Base-by-base conservation (phyloP, 208 protist species). In the Naegleria lovaniensis region DNA sequence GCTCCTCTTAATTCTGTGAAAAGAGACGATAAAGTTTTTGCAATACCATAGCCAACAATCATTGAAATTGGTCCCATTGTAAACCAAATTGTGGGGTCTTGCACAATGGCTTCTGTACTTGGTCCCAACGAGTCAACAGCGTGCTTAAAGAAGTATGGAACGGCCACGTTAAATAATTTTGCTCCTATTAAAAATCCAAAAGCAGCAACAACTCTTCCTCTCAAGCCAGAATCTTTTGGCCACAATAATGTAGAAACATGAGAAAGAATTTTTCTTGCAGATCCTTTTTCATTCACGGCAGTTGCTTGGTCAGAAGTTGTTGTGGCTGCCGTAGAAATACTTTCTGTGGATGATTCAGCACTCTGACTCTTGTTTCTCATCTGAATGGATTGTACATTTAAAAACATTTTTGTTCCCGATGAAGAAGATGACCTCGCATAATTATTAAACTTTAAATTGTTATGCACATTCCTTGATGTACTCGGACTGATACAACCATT, bases 81-180 rank as follows among this genome's bases (percentile, higher is more conserved):
- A 2, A 89, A 40, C 25, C 1, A 36, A 38, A n/a, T n/a, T 19
- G 16, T 16, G 3, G 25, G 22, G 29, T n/a, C 13, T 15, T 41
- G 29, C 40, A n/a, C 55, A 25, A 29, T 39, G 13, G 15, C 3
- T 58, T 59, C 39, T 51, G 36, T 51, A 13, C 15, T n/a, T 51
- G 7, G 7, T 15, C 38, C 19, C 2, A 90, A 90, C 1, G 33
- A 36, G 83, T 90, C 87, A 22, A 90, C n/a, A 51, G 33, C 38
- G 0, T 48, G 2, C 38, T 90, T 90, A 25, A 90, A 90, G n/a
- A 90, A 51, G 33, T 36, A 90, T 51, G 87, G 87, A 51, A 90
- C 55, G 16, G 48, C 4, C 0, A 90, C 87, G 79, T 90, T 90
- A 4, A 90, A 22, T 41, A 90, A 19, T 51, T 90, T 90, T 4